Conservation (phyloP, 2,329 filamentous ascomycete genomes). For the Fusarium pilosicola region DNA sequence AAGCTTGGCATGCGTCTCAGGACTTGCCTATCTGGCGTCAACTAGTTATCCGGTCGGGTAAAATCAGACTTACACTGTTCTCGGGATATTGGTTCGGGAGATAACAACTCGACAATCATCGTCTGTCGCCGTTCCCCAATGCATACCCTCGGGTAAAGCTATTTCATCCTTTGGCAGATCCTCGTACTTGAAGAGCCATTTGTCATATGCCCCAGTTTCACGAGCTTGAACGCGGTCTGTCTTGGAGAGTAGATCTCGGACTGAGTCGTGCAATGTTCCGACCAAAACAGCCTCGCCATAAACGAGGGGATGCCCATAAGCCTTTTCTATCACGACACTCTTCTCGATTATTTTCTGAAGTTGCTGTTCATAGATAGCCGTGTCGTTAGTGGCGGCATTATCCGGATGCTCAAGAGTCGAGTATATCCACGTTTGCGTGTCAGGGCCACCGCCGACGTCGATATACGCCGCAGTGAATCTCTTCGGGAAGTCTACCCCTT, state of each 20-base stretch:
- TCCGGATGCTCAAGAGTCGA: conserved; percentile 57
- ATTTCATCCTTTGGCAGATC: conserved; percentile 52
- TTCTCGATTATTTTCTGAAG: conserved; percentile 47
- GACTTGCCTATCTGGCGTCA: conserved; percentile 48
- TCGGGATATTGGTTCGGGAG: conserved; percentile 64
- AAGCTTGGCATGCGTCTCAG: conserved; percentile 58
- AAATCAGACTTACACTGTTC: conserved; percentile 55
- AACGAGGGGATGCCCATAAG: conserved; percentile 30
- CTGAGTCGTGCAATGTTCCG: conserved; percentile 48
- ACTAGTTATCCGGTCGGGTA: background rate
- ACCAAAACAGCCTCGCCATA: conserved; percentile 49
- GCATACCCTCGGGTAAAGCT: conserved; percentile 57
- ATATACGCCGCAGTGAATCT: conserved; percentile 68
- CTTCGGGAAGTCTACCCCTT: background rate
- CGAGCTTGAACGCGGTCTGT: conserved; percentile 43
- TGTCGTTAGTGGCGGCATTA: conserved; percentile 4
- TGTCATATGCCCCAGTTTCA: conserved; percentile 55
- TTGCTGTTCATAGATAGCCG: conserved; percentile 46
- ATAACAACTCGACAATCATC: conserved; percentile 67
- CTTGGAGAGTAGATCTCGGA: conserved; percentile 40
- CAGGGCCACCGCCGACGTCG: conserved; percentile 68
- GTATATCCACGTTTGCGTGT: conserved; percentile 74
- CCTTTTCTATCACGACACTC: conserved; percentile 42
- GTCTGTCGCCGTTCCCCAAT: conserved; percentile 63
- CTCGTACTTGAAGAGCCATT: conserved; percentile 66